A percentile compares a stretch with the other conserved stretches of the same genome.
Conservation (phyloP, 495 filamentous ascomycete species). For the Podospora didyma region DNA sequence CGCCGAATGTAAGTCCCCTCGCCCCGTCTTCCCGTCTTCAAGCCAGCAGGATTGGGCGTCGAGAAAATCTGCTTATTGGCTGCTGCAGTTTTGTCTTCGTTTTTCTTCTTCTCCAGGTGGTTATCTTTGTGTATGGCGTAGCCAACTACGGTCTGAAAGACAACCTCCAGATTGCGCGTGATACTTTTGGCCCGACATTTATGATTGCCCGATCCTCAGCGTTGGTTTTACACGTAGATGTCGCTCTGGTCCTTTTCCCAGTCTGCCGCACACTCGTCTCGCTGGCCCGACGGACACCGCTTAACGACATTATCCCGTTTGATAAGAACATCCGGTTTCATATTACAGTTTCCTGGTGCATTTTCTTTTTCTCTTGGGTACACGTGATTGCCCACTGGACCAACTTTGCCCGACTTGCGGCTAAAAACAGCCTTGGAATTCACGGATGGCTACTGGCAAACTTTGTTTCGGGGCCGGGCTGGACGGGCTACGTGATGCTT, state of each 20-base stretch:
- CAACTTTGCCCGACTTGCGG: slow-evolving; percentile 70
- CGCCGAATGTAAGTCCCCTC: slow-evolving; percentile 59
- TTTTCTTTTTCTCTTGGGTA: slow-evolving; percentile 76
- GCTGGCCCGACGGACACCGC: slow-evolving; percentile 65
- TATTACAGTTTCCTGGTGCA: slow-evolving; percentile 74
- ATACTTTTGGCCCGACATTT: slow-evolving; percentile 64
- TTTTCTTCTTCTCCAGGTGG: slow-evolving; percentile 61
- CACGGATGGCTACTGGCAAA: slow-evolving; percentile 67
- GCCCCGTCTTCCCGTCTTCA: not conserved
- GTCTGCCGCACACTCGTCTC: slow-evolving; percentile 78
- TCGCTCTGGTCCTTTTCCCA: slow-evolving; percentile 70
- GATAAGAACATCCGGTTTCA: slow-evolving; percentile 82
- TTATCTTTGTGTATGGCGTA: slow-evolving; percentile 71
- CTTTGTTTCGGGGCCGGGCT: slow-evolving; percentile 69
- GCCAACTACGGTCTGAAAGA: slow-evolving; percentile 72
- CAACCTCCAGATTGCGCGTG: slow-evolving; percentile 56
- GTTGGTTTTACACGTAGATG: slow-evolving; percentile 69
- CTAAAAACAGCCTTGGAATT: slow-evolving; percentile 66
- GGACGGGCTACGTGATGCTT: slow-evolving; percentile 77
- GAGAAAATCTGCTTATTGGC: slow-evolving; percentile 20
- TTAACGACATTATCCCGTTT: slow-evolving; percentile 75
- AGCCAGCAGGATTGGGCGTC: not conserved
- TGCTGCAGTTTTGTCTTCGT: slow-evolving; percentile 60
- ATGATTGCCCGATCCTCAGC: slow-evolving; percentile 70
- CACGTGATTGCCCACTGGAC: slow-evolving; percentile 79